Percentiles rank a stretch among this genome's conserved stretches.
Evolutionary conservation across 2,329 filamentous ascomycete genomes (phyloP).

Genomic region (Arthroderma sp.): DNA sequence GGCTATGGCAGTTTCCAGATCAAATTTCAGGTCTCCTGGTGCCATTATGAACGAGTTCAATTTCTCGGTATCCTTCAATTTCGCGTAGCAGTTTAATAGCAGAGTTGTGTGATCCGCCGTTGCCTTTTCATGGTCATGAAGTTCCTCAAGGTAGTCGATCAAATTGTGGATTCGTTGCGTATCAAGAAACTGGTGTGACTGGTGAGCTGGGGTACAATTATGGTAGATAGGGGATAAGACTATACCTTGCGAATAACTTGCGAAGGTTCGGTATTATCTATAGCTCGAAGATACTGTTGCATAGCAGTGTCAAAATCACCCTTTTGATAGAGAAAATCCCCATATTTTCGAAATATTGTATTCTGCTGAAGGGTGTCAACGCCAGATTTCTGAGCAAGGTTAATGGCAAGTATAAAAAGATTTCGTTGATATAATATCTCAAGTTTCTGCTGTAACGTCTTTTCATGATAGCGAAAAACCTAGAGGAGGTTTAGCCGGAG

Average conservation of each 20-base stretch:
- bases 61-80: constrained; percentile 93
- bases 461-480: constrained; percentile 83
- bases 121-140: constrained; percentile 86
- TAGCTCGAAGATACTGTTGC: constrained; percentile 93
- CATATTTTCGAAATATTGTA: constrained; percentile 82
- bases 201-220: constrained; percentile 46
- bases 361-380: constrained; percentile 73
- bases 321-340: constrained; percentile 87
- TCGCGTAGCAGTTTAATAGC: constrained; percentile 92
- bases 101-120: constrained; percentile 92
- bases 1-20: constrained; percentile 87
- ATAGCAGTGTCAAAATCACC: constrained; percentile 97
- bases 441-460: constrained; percentile 74
- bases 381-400: constrained; percentile 77
- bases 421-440: constrained; percentile 91
- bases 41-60: constrained; percentile 94
- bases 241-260: constrained; percentile 81
- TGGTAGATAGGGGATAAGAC: not conserved
- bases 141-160: constrained; percentile 90
- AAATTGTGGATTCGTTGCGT: constrained; percentile 96
- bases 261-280: constrained; percentile 90
- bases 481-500: constrained; percentile 26
- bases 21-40: constrained; percentile 86
- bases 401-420: constrained; percentile 81
- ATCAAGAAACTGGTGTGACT: constrained; percentile 63